phyloP scores from a whole-genome alignment of 1,139 yeast species.

The Zygosaccharomyces pseudobailii region DNA sequence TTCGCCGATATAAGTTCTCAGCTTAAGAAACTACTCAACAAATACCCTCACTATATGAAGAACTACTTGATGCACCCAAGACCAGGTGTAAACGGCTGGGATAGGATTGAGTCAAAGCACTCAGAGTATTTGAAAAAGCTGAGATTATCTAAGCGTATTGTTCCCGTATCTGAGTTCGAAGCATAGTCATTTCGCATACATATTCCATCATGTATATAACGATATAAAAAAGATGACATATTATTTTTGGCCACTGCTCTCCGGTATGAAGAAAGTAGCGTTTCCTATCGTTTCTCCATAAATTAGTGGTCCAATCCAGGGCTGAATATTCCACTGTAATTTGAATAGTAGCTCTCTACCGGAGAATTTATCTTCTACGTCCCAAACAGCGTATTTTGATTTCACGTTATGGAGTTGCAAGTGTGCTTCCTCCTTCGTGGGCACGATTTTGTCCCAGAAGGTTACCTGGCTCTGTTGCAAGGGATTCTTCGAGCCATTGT shows the following conservation, averaged over 20 bases:
- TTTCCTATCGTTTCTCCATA: conserved; percentile 57
- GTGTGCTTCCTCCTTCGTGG: conserved; percentile 52
- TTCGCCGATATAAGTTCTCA: conserved; percentile 13
- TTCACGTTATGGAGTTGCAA: conserved; percentile 49
- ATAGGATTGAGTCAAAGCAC: conserved; percentile 20
- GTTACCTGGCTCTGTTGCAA: conserved; percentile 63
- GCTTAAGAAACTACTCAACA: conserved; percentile 14
- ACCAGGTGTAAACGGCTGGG: conserved; percentile 23
- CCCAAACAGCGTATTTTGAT: conserved; percentile 87
- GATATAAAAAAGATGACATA: not conserved
- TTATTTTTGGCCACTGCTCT: not conserved
- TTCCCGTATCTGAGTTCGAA: conserved; percentile 9
- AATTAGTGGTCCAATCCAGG: conserved; percentile 74
- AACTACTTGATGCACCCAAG: conserved; percentile 27
- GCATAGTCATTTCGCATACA: conserved; percentile 2
- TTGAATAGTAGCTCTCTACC: conserved; percentile 65
- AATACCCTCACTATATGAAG: conserved; percentile 30
- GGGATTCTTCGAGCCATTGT: conserved; percentile 38
- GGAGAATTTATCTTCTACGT: conserved; percentile 62
- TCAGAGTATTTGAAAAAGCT: conserved; percentile 17
- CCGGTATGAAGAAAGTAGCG: conserved; percentile 4
- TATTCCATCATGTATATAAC: conserved; percentile 6
- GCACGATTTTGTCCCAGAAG: conserved; percentile 85
- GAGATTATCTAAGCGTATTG: conserved; percentile 20
- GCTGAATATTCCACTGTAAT: conserved; percentile 91